These are phyloP conservation scores for Chondrostereum purpureum DNA, from an alignment of 1,284 basidiomycete genomes.

Conservation along the genomic window DNA sequence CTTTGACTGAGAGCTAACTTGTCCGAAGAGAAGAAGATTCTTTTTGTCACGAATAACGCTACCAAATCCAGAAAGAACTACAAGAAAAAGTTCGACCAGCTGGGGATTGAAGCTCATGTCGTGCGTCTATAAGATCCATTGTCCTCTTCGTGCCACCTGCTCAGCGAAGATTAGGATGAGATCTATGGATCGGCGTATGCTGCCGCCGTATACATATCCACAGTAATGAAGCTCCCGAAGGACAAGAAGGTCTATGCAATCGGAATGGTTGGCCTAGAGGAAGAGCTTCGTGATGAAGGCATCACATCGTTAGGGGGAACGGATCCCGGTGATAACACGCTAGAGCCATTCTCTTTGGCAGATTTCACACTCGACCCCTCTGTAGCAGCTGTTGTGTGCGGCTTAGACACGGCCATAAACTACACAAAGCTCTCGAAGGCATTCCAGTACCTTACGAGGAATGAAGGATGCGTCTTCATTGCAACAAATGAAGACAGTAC, in stretches of 20 bases:
- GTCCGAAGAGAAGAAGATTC: conserved; percentile 70
- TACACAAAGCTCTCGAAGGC: conserved; percentile 95
- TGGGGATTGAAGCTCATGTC: conserved; percentile 81
- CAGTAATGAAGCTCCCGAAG: conserved; percentile 82
- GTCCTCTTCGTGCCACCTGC: conserved; percentile 3
- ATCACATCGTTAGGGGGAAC: conserved; percentile 78
- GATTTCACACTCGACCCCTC: conserved; percentile 68
- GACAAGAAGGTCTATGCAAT: conserved; percentile 96
- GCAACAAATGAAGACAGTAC: conserved; percentile 93
- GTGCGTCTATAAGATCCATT: conserved; percentile 33
- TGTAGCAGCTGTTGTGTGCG: conserved; percentile 89
- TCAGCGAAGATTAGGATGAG: conserved; percentile 59
- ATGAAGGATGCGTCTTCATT: conserved; percentile 81
- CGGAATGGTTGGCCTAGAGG: conserved; percentile 88
- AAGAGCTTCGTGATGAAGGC: conserved; percentile 85
- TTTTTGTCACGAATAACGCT: conserved; percentile 99
- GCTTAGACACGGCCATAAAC: conserved; percentile 74
- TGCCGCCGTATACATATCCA: conserved; percentile 87
- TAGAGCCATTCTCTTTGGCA: conserved; percentile 67
- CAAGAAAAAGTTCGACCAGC: conserved; percentile 85
- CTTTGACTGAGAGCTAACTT: conserved; percentile 1
- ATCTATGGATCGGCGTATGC: conserved; percentile 96
- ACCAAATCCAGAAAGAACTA: conserved; percentile 85
- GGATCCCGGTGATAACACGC: conserved; percentile 80
- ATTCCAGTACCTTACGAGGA: conserved; percentile 81